Conservation (phyloP, 2,329 filamentous ascomycete genomes). For the Pyrenophora seminiperda region DNA sequence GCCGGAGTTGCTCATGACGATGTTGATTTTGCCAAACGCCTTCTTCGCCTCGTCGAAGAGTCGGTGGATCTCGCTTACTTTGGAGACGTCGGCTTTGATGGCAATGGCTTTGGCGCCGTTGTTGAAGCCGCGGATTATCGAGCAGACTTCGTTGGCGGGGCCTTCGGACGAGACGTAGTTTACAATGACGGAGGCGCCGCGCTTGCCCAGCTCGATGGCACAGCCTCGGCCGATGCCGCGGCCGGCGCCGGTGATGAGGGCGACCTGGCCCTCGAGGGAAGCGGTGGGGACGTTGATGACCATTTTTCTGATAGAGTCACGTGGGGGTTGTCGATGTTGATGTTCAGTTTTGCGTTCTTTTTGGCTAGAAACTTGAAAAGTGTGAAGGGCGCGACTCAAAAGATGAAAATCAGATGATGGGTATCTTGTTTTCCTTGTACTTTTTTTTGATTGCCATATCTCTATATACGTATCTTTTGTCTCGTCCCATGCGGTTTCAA, state of each 20-base stretch:
- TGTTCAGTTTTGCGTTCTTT: slow-evolving; percentile 5
- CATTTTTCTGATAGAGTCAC: slow-evolving; percentile 43
- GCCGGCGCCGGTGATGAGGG: slow-evolving; percentile 67
- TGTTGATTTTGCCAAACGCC: slow-evolving; percentile 52
- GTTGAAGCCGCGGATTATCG: slow-evolving; percentile 53
- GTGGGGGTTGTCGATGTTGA: slow-evolving; percentile 12
- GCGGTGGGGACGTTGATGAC: slow-evolving; percentile 54
- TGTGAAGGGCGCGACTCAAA: background rate
- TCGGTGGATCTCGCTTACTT: slow-evolving; percentile 62
- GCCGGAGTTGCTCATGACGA: slow-evolving; percentile 61
- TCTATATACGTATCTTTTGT: slow-evolving; percentile 19
- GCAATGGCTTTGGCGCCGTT: slow-evolving; percentile 60
- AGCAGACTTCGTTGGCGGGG: slow-evolving; percentile 55
- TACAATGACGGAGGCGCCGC: slow-evolving; percentile 68
- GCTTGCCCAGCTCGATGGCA: slow-evolving; percentile 69
- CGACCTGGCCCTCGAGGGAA: slow-evolving; percentile 58
- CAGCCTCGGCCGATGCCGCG: slow-evolving; percentile 71
- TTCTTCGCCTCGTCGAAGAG: slow-evolving; percentile 56
- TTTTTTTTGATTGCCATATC: background rate
- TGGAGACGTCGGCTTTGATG: slow-evolving; percentile 64
- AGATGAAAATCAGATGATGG: background rate
- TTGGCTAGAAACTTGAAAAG: background rate
- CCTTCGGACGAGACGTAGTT: slow-evolving; percentile 65
- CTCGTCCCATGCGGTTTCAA: slow-evolving; percentile 19
- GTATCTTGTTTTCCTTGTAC: slow-evolving; percentile 9